Conservation (phyloP, 345 rosid genomes). For the Triadica sebifera region DNA sequence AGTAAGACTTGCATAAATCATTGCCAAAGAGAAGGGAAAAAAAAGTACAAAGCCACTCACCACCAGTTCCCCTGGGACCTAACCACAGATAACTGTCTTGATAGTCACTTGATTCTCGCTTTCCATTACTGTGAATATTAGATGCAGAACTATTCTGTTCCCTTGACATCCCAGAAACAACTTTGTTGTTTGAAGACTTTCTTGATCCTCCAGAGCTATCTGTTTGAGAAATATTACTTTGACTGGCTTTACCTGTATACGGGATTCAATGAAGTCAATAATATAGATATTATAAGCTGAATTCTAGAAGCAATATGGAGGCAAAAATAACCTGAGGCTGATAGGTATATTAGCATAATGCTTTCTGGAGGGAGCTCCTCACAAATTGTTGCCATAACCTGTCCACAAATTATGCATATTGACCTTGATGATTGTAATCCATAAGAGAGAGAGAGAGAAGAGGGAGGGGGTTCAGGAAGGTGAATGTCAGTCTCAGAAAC, state of each 20-base stretch:
- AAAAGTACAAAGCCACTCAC: constrained; percentile 42
- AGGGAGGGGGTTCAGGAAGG: neutral
- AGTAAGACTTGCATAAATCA: constrained; percentile 9
- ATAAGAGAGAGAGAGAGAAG: no score
- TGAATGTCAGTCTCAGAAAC: neutral
- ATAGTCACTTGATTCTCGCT: constrained; percentile 39
- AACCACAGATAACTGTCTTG: constrained; percentile 58
- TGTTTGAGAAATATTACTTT: constrained; percentile 31
- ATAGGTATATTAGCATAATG: constrained; percentile 70
- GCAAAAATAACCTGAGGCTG: constrained; percentile 74
- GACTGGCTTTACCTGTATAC: constrained; percentile 60
- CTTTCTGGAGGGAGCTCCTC: constrained; percentile 90
- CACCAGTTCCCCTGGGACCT: constrained; percentile 71
- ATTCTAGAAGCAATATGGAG: constrained; percentile 21
- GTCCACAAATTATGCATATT: constrained; percentile 20
- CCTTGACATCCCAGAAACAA: constrained; percentile 42
- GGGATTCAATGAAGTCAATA: constrained; percentile 19
- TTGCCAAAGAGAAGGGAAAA: neutral
- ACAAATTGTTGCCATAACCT: constrained; percentile 89
- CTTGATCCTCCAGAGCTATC: constrained; percentile 58
- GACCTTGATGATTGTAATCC: constrained; percentile 11
- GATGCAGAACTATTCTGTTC: constrained; percentile 48
- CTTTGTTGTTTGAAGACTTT: constrained; percentile 59
- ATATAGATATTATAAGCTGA: neutral
- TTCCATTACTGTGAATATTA: constrained; percentile 56